Percentiles rank a stretch among this genome's conserved stretches.
Conservation (phyloP, 2,329 filamentous ascomycete genomes). For the Dryadomyces quercivorus region DNA sequence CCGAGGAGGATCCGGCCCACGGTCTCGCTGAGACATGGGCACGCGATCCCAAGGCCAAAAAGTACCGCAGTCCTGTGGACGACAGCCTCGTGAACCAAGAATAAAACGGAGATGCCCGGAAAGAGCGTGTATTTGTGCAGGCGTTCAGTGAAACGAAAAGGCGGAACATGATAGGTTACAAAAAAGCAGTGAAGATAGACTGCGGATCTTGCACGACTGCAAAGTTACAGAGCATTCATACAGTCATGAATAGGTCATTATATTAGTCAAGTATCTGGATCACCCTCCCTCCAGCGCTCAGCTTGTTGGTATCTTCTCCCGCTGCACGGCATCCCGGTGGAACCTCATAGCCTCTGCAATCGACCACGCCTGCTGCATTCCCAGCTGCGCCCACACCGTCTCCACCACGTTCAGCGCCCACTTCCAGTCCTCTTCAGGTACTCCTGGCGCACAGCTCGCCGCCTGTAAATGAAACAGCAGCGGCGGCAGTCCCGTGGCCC, state of each 20-base stretch:
- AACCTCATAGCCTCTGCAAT: conserved; percentile 25
- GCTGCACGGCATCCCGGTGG: conserved; percentile 12
- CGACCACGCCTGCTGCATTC: conserved; percentile 35
- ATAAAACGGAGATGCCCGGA: background rate
- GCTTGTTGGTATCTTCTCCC: background rate
- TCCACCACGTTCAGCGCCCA: conserved; percentile 34
- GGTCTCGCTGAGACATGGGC: conserved; percentile 74
- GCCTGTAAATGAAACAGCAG: conserved; percentile 35
- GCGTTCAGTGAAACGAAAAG: background rate
- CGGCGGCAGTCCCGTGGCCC: conserved; percentile 34
- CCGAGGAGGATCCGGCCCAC: conserved; percentile 68
- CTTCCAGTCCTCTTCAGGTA: conserved; percentile 27
- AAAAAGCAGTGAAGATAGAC: background rate
- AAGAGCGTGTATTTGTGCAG: background rate
- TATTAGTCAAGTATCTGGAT: background rate
- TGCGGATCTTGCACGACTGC: background rate
- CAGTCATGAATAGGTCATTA: background rate
- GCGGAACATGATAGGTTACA: background rate
- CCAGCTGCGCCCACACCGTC: conserved; percentile 37
- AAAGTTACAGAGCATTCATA: background rate
- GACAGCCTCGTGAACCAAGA: conserved; percentile 32
- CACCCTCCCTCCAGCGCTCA: background rate
- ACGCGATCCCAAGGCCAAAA: conserved; percentile 32
- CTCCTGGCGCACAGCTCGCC: conserved; percentile 33
- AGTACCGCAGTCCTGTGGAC: conserved; percentile 41